Conservation (phyloP, 2,329 filamentous ascomycete genomes). For the Diplodia scrobiculata region DNA sequence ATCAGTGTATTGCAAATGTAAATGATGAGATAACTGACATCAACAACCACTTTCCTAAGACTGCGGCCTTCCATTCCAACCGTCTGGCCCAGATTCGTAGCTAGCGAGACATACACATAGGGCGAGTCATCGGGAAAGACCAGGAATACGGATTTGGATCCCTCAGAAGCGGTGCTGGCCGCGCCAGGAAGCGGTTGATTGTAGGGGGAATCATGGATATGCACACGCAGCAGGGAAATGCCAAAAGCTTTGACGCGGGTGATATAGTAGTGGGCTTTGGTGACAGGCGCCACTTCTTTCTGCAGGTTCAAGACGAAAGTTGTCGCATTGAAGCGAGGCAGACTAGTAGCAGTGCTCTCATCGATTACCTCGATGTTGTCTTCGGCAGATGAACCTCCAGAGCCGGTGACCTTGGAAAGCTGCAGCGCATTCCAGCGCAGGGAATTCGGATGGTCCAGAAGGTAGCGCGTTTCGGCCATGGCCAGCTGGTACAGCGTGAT, state of each 20-base stretch:
- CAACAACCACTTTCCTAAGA: constrained; percentile 70
- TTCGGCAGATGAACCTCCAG: constrained; percentile 32
- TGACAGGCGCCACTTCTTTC: constrained; percentile 70
- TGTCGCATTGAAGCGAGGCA: constrained; percentile 75
- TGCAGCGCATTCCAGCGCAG: constrained; percentile 59
- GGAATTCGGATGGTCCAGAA: constrained; percentile 56
- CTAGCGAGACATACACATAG: constrained; percentile 67
- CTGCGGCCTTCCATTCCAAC: constrained; percentile 51
- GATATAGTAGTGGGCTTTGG: constrained; percentile 82
- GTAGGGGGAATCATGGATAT: constrained; percentile 79
- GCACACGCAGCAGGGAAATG: constrained; percentile 73
- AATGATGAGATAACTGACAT: constrained; percentile 41
- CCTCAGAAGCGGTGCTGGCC: constrained; percentile 49
- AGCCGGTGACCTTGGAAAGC: constrained; percentile 44
- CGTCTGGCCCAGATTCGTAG: constrained; percentile 44
- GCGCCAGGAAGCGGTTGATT: constrained; percentile 33
- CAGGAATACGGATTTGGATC: constrained; percentile 72
- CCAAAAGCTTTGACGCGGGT: constrained; percentile 70
- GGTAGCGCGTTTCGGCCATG: constrained; percentile 57
- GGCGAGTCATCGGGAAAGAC: constrained; percentile 81
- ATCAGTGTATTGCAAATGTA: neutral
- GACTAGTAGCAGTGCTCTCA: constrained; percentile 40
- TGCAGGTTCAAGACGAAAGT: constrained; percentile 78
- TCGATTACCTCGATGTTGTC: constrained; percentile 45
- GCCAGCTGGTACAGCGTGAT: constrained; percentile 59